These are phyloP conservation scores for Paecilomyces sp. DNA, from an alignment of 2,329 filamentous ascomycete species.

Conservation along the genomic window DNA sequence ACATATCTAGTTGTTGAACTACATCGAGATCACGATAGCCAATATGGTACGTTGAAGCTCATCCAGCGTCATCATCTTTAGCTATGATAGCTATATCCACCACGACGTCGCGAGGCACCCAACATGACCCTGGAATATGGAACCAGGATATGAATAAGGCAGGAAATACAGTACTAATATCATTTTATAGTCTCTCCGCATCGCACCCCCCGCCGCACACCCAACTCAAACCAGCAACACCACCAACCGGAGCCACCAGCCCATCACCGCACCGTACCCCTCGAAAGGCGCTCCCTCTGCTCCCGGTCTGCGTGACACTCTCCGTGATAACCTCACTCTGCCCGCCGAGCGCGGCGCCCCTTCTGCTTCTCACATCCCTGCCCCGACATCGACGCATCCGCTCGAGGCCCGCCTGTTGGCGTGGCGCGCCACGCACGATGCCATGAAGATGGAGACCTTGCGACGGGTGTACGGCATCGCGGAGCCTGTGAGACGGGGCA, in stretches of 20 bases:
- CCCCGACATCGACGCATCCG: conserved; percentile 68
- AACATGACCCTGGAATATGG: not conserved
- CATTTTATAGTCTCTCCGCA: conserved; percentile 67
- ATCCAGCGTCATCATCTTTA: conserved; percentile 6
- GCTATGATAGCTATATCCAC: not conserved
- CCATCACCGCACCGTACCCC: conserved; percentile 46
- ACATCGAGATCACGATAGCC: conserved; percentile 2
- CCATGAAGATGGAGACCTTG: conserved; percentile 79
- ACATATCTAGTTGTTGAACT: conserved; percentile 2
- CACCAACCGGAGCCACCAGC: conserved; percentile 51
- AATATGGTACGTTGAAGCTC: conserved; percentile 23
- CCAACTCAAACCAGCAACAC: conserved; percentile 59
- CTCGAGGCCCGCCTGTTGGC: conserved; percentile 82
- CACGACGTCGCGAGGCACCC: not conserved
- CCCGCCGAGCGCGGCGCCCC: conserved; percentile 43
- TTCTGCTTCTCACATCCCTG: conserved; percentile 27
- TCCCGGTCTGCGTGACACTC: conserved; percentile 86
- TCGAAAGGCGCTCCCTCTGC: conserved; percentile 76
- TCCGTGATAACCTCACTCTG: conserved; percentile 75
- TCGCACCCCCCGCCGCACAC: conserved; percentile 67
- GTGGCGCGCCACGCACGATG: conserved; percentile 86
- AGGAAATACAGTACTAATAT: not conserved
- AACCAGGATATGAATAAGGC: not conserved
- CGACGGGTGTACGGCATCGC: conserved; percentile 84
- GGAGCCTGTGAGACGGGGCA: conserved; percentile 83